These are phyloP conservation scores for Xylona heveae DNA, from an alignment of 495 filamentous ascomycete genomes.

Conservation along the genomic window DNA sequence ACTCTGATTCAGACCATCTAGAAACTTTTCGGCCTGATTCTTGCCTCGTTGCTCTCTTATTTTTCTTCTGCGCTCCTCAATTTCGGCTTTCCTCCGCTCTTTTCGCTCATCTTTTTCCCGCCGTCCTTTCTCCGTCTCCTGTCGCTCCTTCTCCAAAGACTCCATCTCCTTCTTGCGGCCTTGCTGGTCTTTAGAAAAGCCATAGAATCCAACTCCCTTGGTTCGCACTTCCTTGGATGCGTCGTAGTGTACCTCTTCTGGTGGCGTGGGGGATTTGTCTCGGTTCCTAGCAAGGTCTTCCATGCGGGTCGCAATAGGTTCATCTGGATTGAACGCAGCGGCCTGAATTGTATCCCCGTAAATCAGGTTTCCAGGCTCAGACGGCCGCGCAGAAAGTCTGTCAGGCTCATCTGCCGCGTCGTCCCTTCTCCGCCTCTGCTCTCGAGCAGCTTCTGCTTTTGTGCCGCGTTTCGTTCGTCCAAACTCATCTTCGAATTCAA, in stretches of 20 bases:
- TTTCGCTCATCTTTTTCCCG: conserved; percentile 24
- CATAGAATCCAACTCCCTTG: conserved; percentile 80
- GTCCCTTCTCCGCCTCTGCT: conserved; percentile 24
- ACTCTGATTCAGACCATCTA: conserved; percentile 39
- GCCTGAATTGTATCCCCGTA: conserved; percentile 65
- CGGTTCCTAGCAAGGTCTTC: conserved; percentile 46
- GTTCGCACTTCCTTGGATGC: conserved; percentile 59
- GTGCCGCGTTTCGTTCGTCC: conserved; percentile 55
- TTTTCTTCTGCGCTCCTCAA: conserved; percentile 32
- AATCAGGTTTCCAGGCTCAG: conserved; percentile 49
- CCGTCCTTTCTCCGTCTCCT: conserved; percentile 42
- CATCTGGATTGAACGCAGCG: conserved; percentile 55
- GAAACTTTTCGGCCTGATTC: conserved; percentile 47
- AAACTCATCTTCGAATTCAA: conserved; percentile 82
- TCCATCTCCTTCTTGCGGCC: conserved; percentile 54
- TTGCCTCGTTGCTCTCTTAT: conserved; percentile 36
- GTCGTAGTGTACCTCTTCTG: conserved; percentile 65
- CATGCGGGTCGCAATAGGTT: conserved; percentile 37
- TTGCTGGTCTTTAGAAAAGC: conserved; percentile 52
- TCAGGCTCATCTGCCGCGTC: conserved; percentile 19
- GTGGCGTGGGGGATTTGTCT: conserved; percentile 56
- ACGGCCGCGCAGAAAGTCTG: conserved; percentile 33
- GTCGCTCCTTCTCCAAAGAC: conserved; percentile 39
- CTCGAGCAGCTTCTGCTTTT: conserved; percentile 32
- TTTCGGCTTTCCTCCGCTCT: conserved; percentile 24